Conservation (phyloP, 2,329 filamentous ascomycete species). For the Hortaea werneckii region DNA sequence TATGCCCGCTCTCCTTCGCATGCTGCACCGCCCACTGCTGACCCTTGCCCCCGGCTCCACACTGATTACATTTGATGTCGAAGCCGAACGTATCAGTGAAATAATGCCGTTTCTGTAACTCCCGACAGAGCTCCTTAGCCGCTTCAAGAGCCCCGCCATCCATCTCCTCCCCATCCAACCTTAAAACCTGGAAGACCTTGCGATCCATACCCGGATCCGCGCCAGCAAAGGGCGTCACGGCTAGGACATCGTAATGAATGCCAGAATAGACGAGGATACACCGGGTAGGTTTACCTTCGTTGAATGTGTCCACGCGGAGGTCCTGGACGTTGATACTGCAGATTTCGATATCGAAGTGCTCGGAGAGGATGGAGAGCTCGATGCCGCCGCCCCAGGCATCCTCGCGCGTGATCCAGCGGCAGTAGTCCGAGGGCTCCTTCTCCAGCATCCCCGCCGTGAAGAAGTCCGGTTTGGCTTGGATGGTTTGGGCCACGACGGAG, state of each 20-base stretch:
- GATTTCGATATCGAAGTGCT: constrained; percentile 78
- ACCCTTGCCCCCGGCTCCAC: constrained; percentile 58
- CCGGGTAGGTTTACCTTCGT: constrained; percentile 57
- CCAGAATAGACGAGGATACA: constrained; percentile 83
- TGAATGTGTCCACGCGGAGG: constrained; percentile 61
- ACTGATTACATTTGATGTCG: constrained; percentile 65
- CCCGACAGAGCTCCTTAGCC: constrained; percentile 43
- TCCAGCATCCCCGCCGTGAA: constrained; percentile 74
- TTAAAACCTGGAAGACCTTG: constrained; percentile 54
- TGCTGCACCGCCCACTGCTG: constrained; percentile 54
- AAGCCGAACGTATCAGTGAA: constrained; percentile 82
- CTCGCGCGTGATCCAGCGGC: constrained; percentile 65
- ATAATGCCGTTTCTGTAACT: constrained; percentile 65
- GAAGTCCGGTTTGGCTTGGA: constrained; percentile 59
- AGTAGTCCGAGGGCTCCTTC: constrained; percentile 60
- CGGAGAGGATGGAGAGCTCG: constrained; percentile 73
- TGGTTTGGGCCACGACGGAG: constrained; percentile 66
- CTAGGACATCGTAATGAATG: constrained; percentile 88
- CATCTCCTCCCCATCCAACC: constrained; percentile 24
- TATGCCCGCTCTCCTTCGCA: constrained; percentile 50
- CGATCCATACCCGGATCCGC: constrained; percentile 66
- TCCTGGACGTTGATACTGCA: constrained; percentile 72
- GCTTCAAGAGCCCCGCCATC: constrained; percentile 48
- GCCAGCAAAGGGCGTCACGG: constrained; percentile 55
- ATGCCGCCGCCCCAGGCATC: constrained; percentile 88